Conservation (phyloP, 768 basidiomycete genomes). For the Xerocomus spinulosus region DNA sequence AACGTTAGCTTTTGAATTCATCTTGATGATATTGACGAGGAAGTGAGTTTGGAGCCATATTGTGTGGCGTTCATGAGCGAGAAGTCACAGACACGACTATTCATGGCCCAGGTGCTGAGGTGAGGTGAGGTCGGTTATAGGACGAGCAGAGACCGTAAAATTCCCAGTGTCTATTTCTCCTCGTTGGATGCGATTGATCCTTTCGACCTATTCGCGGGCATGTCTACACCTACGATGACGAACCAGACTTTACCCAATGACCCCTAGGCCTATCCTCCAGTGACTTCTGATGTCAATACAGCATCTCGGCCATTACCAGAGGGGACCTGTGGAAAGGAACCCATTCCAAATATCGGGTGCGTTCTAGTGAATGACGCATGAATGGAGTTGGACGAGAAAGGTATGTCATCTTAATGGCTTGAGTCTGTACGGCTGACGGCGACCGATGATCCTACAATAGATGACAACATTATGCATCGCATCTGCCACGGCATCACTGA, state of each 20-base stretch:
- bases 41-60: neutral
- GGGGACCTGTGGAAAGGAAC: slow-evolving; percentile 4
- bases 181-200: slow-evolving; percentile 4
- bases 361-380: slow-evolving; percentile 47
- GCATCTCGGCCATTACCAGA: slow-evolving; percentile 2
- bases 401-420: slow-evolving; percentile 27
- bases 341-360: slow-evolving; percentile 32
- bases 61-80: neutral
- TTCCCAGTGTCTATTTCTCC: neutral
- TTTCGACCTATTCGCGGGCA: slow-evolving; percentile 5
- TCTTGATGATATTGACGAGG: slow-evolving; percentile 5
- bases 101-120: neutral
- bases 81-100: too few relatives aligned
- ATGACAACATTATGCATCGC: slow-evolving; percentile 26
- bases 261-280: neutral
- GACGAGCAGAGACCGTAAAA: slow-evolving; percentile 7
- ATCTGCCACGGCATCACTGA: slow-evolving; percentile 21
- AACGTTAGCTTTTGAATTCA: slow-evolving; percentile 1
- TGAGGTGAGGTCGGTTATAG: slow-evolving; percentile 15
- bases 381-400: slow-evolving; percentile 55
- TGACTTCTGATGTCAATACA: neutral
- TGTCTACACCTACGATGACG: slow-evolving; percentile 7
- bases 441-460: slow-evolving; percentile 9
- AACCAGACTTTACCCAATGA: neutral
- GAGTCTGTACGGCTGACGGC: neutral